A percentile compares a stretch with the other conserved stretches of the same genome.
Evolutionary conservation across 345 rosid species (phyloP).

Genomic region (Pugionium cornutum): DNA sequence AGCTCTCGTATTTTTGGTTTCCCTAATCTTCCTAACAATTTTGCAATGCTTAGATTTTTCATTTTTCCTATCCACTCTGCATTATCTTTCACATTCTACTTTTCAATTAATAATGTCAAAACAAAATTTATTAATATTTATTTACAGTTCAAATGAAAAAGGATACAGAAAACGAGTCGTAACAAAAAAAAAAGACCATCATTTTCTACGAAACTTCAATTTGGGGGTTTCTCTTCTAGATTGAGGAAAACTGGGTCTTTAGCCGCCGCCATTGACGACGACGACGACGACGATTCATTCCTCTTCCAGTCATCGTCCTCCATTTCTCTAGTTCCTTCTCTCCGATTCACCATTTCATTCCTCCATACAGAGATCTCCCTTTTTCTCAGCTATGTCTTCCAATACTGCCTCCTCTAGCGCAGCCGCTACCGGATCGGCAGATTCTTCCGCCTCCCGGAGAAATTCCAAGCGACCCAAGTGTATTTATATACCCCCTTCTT

Average conservation of each 20-base stretch:
- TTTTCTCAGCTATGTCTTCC: conserved; percentile 43
- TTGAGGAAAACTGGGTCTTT: background rate
- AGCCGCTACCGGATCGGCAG: conserved; percentile 64
- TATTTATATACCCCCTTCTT: conserved; percentile 32
- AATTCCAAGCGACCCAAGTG: conserved; percentile 95
- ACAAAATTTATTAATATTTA: background rate
- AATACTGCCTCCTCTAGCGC: conserved; percentile 66
- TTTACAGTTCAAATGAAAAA: background rate
- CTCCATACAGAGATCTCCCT: background rate
- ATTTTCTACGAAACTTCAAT: conserved; percentile 27
- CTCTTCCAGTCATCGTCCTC: background rate
- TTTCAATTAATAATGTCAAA: background rate
- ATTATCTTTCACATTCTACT: background rate
- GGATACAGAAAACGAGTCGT: background rate
- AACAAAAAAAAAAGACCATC: background rate
- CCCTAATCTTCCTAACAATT: conserved; percentile 13
- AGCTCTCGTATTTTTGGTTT: background rate
- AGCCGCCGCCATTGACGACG: conserved; percentile 36
- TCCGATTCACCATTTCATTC: background rate
- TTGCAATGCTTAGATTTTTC: background rate
- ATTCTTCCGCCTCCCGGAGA: conserved; percentile 64
- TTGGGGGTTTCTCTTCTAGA: conserved; percentile 33
- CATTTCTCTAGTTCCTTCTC: background rate
- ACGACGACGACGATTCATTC: conserved; percentile 20
- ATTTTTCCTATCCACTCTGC: conserved; percentile 3